Base-by-base conservation (phyloP, 2,329 filamentous ascomycete genomes). In the Beauveria bassiana region DNA sequence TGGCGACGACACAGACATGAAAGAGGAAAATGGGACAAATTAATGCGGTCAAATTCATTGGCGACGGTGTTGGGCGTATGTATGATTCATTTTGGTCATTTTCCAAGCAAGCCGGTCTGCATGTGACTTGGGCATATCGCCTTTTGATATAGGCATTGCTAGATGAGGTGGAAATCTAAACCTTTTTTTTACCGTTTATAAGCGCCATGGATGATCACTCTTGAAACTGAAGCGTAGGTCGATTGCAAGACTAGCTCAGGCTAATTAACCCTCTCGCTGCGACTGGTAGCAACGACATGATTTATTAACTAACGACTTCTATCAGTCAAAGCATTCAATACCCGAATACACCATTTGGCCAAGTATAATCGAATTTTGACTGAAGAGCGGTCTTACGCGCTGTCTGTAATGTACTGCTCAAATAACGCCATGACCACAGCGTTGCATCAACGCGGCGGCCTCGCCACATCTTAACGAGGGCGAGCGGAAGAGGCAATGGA, bases 241-340 rank as follows among this genome's bases (percentile, higher is more conserved):
- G 12, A n/a, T 26, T 4, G 12, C 8, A 3, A 12, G 38, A 24
- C 10, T 24, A 40, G 14, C 20, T 5, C 49, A 9, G 6, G 50
- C 14, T 8, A 7, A 40, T 61, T 79, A 59, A 77, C 77, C 73
- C 86, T 86, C 78, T 97, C 90, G 49, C 93, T 95, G 74, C 98
- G 93, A 64, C 98, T 96, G 1, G 95, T 98, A 59, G 93, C 93
- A 64, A 99, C 87, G 14, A 98, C 84, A 72, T 86, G 89, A 69
- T 95, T 84, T 65, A 85, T 80, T 5, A 34, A 14, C 31, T 34
- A 34, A 34, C 31, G 12, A 34, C 31, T 34, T 34, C 31, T 34
- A 14, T 34, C 12, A 34, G 31, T 34, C 12, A 5, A 34, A 5
- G 12, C 31, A 14, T 5, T 34, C 31, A 34, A 34, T 34, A 34